Percentiles rank a stretch among this genome's conserved stretches.
Conservation (phyloP, 2,329 filamentous ascomycete species). For the Emericellopsis atlantica region DNA sequence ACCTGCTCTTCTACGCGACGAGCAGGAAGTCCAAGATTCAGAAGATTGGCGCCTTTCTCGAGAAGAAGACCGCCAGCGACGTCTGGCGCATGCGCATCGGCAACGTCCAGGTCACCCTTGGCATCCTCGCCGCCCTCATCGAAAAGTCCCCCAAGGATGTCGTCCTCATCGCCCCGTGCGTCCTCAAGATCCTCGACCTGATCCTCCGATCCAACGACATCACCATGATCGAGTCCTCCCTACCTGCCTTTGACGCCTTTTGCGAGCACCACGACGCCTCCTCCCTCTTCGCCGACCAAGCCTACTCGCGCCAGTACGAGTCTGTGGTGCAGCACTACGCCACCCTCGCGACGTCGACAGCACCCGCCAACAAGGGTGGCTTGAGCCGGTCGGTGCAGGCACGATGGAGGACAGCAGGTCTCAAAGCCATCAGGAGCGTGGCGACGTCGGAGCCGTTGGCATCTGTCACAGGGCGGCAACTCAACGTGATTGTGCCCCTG, state of each 20-base stretch:
- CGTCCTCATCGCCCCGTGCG: constrained; percentile 72
- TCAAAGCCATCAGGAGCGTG: constrained; percentile 70
- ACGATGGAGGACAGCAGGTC: constrained; percentile 62
- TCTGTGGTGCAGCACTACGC: constrained; percentile 72
- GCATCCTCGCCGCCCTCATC: constrained; percentile 82
- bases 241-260: constrained; percentile 77
- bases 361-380: constrained; percentile 40
- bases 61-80: constrained; percentile 86
- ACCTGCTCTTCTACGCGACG: constrained; percentile 91
- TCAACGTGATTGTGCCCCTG: constrained; percentile 69
- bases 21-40: constrained; percentile 90
- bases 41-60: constrained; percentile 88
- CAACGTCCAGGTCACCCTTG: constrained; percentile 88
- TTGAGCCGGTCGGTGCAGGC: constrained; percentile 63
- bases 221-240: constrained; percentile 82
- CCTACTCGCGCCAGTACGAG: constrained; percentile 72
- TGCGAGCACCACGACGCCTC: constrained; percentile 82
- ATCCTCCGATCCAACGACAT: constrained; percentile 81
- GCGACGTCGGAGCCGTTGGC: constrained; percentile 69
- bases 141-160: constrained; percentile 88
- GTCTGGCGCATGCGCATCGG: constrained; percentile 82
- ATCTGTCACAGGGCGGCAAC: constrained; percentile 61
- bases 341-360: constrained; percentile 53
- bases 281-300: constrained; percentile 72
- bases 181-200: constrained; percentile 72